phyloP scores from a whole-genome alignment of 345 rosid genomes.

The Salix koriyanagi region DNA sequence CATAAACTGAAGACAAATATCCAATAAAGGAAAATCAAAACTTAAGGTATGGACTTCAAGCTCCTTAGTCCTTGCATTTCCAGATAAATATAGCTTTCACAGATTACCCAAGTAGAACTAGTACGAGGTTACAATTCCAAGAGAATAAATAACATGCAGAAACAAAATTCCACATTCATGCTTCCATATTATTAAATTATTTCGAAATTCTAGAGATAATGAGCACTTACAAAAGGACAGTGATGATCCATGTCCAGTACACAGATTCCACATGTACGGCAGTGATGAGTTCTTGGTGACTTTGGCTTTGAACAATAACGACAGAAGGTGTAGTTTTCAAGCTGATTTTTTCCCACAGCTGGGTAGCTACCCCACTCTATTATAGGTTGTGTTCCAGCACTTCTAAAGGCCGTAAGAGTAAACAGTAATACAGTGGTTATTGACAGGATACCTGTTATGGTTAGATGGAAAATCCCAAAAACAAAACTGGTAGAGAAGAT shows the following conservation, averaged over 20 bases:
- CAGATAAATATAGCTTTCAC: conserved; percentile 1
- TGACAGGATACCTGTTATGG: conserved; percentile 40
- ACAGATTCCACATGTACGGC: conserved; percentile 86
- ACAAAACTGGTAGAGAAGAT: conserved; percentile 61
- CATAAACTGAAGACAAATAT: not conserved
- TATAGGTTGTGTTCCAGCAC: conserved; percentile 62
- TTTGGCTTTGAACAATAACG: conserved; percentile 70
- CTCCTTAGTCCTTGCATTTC: not conserved
- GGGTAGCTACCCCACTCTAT: conserved; percentile 81
- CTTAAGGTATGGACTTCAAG: not conserved
- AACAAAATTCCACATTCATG: not conserved
- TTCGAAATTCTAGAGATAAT: not conserved
- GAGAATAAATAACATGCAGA: not conserved
- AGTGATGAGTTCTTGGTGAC: conserved; percentile 87
- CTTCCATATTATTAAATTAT: not conserved
- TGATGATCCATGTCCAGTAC: conserved; percentile 96
- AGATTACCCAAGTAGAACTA: not conserved
- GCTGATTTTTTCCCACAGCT: conserved; percentile 63
- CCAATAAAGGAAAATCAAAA: not conserved
- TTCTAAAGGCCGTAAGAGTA: conserved; percentile 59
- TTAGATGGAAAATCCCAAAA: conserved; percentile 49
- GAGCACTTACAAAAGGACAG: conserved; percentile 88
- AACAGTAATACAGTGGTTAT: conserved; percentile 57
- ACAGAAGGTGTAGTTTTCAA: conserved; percentile 76
- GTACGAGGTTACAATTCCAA: not conserved